These are phyloP conservation scores for Tephrocybe sp. DNA, from an alignment of 768 basidiomycete species.

Conservation along the genomic window DNA sequence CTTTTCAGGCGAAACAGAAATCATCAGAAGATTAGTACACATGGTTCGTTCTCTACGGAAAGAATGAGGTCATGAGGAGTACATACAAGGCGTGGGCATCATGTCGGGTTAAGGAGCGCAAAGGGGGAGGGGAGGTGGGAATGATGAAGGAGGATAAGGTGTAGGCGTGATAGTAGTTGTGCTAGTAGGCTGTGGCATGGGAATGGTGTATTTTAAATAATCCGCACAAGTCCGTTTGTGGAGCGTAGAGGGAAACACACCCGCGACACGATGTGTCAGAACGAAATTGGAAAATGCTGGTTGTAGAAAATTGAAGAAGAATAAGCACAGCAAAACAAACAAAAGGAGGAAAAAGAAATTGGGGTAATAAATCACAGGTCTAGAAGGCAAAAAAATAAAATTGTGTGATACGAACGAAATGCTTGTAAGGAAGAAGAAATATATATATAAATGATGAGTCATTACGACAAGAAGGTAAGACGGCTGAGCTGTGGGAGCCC, in stretches of 20 bases:
- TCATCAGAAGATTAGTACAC: conserved; percentile 11
- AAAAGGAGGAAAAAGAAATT: not conserved
- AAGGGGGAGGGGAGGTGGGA: not conserved
- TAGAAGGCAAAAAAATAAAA: not conserved
- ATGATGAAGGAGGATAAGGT: not conserved
- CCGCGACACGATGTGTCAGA: not conserved
- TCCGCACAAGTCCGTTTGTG: conserved; percentile 8
- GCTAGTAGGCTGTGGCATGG: not conserved
- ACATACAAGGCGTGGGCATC: conserved; percentile 8
- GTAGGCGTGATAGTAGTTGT: not conserved
- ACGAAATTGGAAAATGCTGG: not conserved
- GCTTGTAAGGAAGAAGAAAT: conserved; percentile 9
- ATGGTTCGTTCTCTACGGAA: conserved; percentile 12
- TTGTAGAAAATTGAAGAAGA: not conserved
- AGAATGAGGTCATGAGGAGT: conserved; percentile 4
- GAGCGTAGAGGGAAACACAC: not conserved
- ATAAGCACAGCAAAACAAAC: not conserved
- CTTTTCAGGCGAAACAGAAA: not conserved
- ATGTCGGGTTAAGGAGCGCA: conserved; percentile 1
- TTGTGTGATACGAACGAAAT: conserved; percentile 1
- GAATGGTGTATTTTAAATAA: conserved; percentile 6
- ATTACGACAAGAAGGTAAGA: conserved; percentile 12
- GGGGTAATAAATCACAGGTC: conserved; percentile 16
- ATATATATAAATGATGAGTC: conserved; percentile 9
- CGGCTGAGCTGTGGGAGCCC: too few species aligned